phyloP scores from a whole-genome alignment of 2,329 filamentous ascomycete species.

The Penicillium sp. region DNA sequence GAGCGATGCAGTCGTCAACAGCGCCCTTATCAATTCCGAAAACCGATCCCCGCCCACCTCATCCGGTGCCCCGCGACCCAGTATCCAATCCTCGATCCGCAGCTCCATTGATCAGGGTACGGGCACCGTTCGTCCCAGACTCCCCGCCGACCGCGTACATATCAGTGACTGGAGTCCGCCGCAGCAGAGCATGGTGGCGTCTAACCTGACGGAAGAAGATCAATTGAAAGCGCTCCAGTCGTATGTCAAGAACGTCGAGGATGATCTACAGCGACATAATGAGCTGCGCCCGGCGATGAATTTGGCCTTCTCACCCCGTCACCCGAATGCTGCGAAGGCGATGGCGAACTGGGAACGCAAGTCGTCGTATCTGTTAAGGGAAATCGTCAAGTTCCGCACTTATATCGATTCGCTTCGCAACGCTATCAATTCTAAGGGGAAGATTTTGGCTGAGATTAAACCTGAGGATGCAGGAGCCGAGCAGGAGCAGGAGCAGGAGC shows the following conservation, averaged over 20 bases:
- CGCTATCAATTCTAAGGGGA: conserved; percentile 70
- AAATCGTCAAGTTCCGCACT: conserved; percentile 95
- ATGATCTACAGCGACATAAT: conserved; percentile 85
- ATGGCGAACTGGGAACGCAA: conserved; percentile 98
- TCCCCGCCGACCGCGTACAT: conserved; percentile 81
- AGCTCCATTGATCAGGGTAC: conserved; percentile 69
- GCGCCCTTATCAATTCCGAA: conserved; percentile 68
- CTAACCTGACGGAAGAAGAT: conserved; percentile 75
- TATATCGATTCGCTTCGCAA: conserved; percentile 85
- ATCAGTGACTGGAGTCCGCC: conserved; percentile 91
- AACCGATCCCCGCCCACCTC: conserved; percentile 37
- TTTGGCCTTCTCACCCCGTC: conserved; percentile 83
- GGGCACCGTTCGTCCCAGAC: conserved; percentile 64
- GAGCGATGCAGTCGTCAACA: conserved; percentile 81
- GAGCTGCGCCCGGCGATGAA: conserved; percentile 85
- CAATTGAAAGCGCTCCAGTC: conserved; percentile 74
- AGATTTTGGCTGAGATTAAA: conserved; percentile 59
- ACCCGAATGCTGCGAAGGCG: conserved; percentile 77
- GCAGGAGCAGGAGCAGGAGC: not conserved
- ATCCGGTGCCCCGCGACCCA: conserved; percentile 51
- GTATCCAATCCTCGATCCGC: conserved; percentile 65
- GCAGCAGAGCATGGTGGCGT: conserved; percentile 85
- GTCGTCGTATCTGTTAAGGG: conserved; percentile 83
- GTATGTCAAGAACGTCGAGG: conserved; percentile 85
- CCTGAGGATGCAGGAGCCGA: conserved; percentile 1